Conservation (phyloP, 352 stramenopile species). For the Phytopythium chamaehyphon region DNA sequence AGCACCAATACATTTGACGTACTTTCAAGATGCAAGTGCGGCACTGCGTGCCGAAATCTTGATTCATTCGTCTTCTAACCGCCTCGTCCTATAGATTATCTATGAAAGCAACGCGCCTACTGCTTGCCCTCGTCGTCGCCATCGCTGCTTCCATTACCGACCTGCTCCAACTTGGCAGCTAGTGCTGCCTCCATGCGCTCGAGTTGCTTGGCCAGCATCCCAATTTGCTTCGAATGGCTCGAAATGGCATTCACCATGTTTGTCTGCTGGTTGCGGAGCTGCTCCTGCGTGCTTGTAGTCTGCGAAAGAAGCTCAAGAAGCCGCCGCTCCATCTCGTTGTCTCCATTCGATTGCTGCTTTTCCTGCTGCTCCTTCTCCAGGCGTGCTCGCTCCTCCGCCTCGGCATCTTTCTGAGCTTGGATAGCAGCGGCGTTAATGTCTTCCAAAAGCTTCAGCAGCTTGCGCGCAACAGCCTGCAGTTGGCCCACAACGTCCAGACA, state of each 20-base stretch:
- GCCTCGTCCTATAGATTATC: slow-evolving; percentile 5
- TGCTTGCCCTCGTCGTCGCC: neutral
- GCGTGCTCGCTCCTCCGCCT: slow-evolving; percentile 7
- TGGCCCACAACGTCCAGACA: slow-evolving; percentile 64
- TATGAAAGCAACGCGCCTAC: neutral
- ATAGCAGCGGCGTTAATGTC: slow-evolving; percentile 45
- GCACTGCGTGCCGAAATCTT: neutral
- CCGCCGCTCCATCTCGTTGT: slow-evolving; percentile 60
- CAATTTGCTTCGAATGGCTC: slow-evolving; percentile 77
- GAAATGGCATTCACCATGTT: slow-evolving; percentile 80
- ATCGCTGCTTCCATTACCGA: slow-evolving; percentile 1
- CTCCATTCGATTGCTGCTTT: slow-evolving; percentile 25
- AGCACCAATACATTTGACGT: no score
- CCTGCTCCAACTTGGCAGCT: slow-evolving; percentile 41
- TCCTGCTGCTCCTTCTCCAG: slow-evolving; percentile 12
- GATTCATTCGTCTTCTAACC: neutral
- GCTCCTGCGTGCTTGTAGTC: slow-evolving; percentile 77
- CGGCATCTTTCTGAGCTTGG: slow-evolving; percentile 13
- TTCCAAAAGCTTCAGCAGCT: slow-evolving; percentile 70
- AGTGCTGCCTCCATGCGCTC: slow-evolving; percentile 74
- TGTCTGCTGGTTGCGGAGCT: slow-evolving; percentile 71
- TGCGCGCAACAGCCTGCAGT: slow-evolving; percentile 69
- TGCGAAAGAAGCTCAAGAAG: slow-evolving; percentile 75
- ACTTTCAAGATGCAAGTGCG: neutral
- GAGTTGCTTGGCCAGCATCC: slow-evolving; percentile 73